Evolutionary conservation across 768 basidiomycete genomes (phyloP), one percentile per base, ranked within the genome.

Genomic region (Coprinopsis sp.): DNA sequence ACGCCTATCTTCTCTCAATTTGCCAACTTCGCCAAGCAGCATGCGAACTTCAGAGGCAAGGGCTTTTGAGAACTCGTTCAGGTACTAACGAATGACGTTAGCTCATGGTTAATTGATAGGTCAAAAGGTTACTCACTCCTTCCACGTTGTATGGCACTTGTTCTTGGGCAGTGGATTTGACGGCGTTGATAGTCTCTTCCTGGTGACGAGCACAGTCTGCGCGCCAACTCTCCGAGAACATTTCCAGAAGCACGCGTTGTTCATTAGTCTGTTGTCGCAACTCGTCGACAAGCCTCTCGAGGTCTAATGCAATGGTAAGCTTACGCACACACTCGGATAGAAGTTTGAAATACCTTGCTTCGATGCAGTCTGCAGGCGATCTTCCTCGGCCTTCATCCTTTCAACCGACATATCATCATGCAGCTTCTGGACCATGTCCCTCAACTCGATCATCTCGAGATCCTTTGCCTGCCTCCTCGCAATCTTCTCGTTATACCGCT

Each of bases 51-150:
- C 90, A 13, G 77, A 72, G 2, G 90, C 87, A 37, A 92, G 66
- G 1, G 90, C 84, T 61, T 82, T 86, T 63, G 87, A 91, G 66
- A 92, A 92, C 47, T 92, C 87, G 50, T 92, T 85, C 12, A 92
- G 74, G 60, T 92, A 91, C 85, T 89, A 36, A 14, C 52, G 18
- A 8, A 50, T 19, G 54, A 31, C 5, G 45, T 28, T 16, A 50
- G 21, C 21, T 5, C 7, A 31, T 31, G 7, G 24, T 16, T 12
- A 13, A n/a, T 19, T 14, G 6, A 27, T 39, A 12, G 3, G 2
- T 27, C 14, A 24, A 34, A 41, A n/a, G 33, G 22, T 39, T 18
- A 68, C 83, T 42, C 67, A 91, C 89, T 22, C 79, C 78, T 72
- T 88, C 82, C 11, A 92, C 82, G 53, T 92, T 91, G 71, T 84